phyloP scores from a whole-genome alignment of 2,329 filamentous ascomycete species.

The Fusarium cicatricum region DNA sequence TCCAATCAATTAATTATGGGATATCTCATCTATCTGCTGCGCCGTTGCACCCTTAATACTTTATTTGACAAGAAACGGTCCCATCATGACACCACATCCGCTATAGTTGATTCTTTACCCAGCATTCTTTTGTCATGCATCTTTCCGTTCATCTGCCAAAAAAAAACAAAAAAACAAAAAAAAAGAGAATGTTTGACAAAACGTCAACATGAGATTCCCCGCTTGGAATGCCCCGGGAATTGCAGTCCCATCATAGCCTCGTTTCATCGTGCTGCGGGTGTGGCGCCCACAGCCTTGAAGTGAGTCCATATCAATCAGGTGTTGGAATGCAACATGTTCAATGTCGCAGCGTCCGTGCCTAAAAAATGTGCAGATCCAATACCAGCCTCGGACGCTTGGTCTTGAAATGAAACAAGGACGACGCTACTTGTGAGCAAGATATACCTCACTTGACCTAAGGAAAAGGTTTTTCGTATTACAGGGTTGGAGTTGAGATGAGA shows the following conservation, averaged over 20 bases:
- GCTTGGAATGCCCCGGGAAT: slow-evolving; percentile 21
- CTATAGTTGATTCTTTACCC: neutral
- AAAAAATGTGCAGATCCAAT: too few species aligned
- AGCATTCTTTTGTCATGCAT: slow-evolving; percentile 7
- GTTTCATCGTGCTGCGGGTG: slow-evolving; percentile 32
- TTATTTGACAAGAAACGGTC: neutral
- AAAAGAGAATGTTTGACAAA: neutral
- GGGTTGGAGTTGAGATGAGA: too few species aligned
- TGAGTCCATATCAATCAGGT: too few species aligned
- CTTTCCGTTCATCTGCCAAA: neutral
- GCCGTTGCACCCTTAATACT: neutral
- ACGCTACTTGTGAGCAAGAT: too few species aligned
- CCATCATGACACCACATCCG: neutral
- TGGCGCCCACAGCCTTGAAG: slow-evolving; percentile 26
- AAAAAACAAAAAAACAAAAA: too few species aligned
- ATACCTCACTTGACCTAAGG: too few species aligned
- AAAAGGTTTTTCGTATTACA: too few species aligned
- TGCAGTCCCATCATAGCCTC: slow-evolving; percentile 11
- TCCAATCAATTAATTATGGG: too few species aligned
- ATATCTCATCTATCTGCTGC: neutral
- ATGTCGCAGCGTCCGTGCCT: too few species aligned
- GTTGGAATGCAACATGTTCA: slow-evolving; percentile 19
- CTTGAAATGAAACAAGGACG: too few species aligned
- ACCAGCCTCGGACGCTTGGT: too few species aligned
- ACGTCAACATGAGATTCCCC: neutral